These are phyloP conservation scores for Russula olivacea DNA, from an alignment of 768 basidiomycete genomes.

Conservation along the genomic window DNA sequence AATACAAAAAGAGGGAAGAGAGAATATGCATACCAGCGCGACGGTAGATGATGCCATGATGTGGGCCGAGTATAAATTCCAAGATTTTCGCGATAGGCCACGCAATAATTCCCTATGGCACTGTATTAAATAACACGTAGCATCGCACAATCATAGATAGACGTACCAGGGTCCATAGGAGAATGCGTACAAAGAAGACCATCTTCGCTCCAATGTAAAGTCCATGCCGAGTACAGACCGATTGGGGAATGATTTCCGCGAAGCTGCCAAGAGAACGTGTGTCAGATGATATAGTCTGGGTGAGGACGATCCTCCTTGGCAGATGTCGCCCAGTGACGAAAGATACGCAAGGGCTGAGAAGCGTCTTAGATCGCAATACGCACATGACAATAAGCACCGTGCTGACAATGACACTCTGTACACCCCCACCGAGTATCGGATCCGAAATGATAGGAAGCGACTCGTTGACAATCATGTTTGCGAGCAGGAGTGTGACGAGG, in stretches of 20 bases:
- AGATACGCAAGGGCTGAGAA: not conserved
- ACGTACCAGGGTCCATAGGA: conserved; percentile 66
- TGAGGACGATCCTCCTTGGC: not conserved
- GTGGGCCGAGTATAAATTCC: conserved; percentile 68
- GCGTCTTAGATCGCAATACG: conserved; percentile 32
- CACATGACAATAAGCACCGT: conserved; percentile 86
- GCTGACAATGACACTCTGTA: conserved; percentile 71
- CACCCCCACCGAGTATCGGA: conserved; percentile 71
- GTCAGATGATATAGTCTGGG: not conserved
- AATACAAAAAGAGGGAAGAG: not conserved
- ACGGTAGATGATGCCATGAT: conserved; percentile 89
- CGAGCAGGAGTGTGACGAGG: conserved; percentile 74
- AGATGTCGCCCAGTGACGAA: conserved; percentile 1
- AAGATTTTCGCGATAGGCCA: conserved; percentile 86
- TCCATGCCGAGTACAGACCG: conserved; percentile 86
- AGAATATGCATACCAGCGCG: conserved; percentile 39
- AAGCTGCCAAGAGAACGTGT: conserved; percentile 45
- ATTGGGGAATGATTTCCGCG: conserved; percentile 88
- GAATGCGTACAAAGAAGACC: conserved; percentile 58
- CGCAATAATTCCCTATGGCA: conserved; percentile 55
- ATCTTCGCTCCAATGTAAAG: conserved; percentile 84
- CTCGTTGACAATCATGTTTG: conserved; percentile 93
- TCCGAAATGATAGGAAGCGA: conserved; percentile 79
- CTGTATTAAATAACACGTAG: not conserved
- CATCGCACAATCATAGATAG: not conserved